Percentiles rank a stretch among this genome's conserved stretches.
Evolutionary conservation across 1,284 basidiomycete genomes (phyloP).

Genomic region (Trichosporon sp.): DNA sequence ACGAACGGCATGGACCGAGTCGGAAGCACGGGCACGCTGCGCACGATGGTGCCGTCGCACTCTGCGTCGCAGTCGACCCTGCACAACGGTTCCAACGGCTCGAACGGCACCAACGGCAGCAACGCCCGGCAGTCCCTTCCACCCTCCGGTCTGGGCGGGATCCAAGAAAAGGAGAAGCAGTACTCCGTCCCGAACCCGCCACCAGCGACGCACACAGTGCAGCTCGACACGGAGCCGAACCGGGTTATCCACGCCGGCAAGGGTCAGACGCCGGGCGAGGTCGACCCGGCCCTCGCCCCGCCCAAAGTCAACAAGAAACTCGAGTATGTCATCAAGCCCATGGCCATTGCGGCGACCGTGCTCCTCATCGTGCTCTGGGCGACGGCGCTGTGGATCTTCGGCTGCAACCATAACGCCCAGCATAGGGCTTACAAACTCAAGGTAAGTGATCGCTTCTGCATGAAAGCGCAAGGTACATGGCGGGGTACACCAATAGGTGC

Average conservation of each 20-base stretch:
- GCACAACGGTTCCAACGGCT: background rate
- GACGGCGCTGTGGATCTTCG: constrained; percentile 15
- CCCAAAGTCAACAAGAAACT: background rate
- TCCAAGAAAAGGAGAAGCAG: background rate
- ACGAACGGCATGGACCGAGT: background rate
- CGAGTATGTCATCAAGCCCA: constrained; percentile 14
- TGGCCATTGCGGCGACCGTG: background rate
- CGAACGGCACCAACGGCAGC: background rate
- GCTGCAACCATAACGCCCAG: constrained; percentile 4
- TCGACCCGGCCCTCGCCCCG: background rate
- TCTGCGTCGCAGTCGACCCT: background rate
- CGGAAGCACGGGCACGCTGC: background rate
- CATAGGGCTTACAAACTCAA: background rate
- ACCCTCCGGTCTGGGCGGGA: background rate
- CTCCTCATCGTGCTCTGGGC: constrained; percentile 15
- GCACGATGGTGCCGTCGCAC: background rate
- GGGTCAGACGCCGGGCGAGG: background rate
- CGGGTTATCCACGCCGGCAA: background rate
- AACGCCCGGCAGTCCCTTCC: background rate
- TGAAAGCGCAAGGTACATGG: background rate
- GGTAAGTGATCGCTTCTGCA: background rate
- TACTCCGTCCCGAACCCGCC: background rate
- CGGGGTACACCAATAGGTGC: background rate
- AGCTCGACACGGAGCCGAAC: background rate
- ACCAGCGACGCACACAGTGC: background rate